These are phyloP conservation scores for Capronia americana DNA, from an alignment of 2,329 filamentous ascomycete genomes.

Conservation along the genomic window DNA sequence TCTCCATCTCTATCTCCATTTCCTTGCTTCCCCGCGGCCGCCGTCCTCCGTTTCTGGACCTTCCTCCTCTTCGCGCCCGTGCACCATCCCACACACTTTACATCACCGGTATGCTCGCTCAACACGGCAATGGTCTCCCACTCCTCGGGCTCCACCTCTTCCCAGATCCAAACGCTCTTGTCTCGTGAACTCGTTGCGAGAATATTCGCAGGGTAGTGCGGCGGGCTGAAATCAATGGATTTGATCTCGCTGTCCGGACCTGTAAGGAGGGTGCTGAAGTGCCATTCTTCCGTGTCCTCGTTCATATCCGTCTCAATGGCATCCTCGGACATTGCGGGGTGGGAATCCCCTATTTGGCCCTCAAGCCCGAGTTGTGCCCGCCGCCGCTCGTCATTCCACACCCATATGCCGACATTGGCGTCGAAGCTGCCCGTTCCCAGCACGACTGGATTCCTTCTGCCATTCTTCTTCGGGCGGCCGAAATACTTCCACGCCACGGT, in stretches of 20 bases:
- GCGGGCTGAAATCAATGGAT: conserved; percentile 65
- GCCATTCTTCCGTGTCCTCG: conserved; percentile 81
- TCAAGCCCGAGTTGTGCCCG: conserved; percentile 2
- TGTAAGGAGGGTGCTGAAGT: conserved; percentile 88
- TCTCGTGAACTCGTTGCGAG: conserved; percentile 91
- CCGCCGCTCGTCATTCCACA: conserved; percentile 35
- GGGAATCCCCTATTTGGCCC: conserved; percentile 32
- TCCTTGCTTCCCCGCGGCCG: neutral
- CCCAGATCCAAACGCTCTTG: conserved; percentile 98
- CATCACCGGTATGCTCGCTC: conserved; percentile 92
- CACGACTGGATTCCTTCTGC: conserved; percentile 55
- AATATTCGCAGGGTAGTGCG: conserved; percentile 69
- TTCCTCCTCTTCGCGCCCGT: conserved; percentile 57
- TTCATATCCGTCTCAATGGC: conserved; percentile 39
- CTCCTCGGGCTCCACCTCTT: conserved; percentile 89
- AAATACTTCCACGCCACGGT: conserved; percentile 77
- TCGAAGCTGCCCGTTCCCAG: conserved; percentile 95
- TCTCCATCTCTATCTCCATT: conserved; percentile 30
- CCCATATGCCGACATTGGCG: conserved; percentile 85
- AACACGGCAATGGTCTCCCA: conserved; percentile 96
- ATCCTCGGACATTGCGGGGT: conserved; percentile 2
- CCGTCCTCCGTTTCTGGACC: conserved; percentile 1
- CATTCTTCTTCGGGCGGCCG: conserved; percentile 32
- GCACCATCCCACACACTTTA: conserved; percentile 94
- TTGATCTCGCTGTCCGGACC: conserved; percentile 98